A percentile compares a stretch with the other conserved stretches of the same genome.
phyloP scores from a whole-genome alignment of 495 filamentous ascomycete species.

The Pseudomonodictys pantanalensis region DNA sequence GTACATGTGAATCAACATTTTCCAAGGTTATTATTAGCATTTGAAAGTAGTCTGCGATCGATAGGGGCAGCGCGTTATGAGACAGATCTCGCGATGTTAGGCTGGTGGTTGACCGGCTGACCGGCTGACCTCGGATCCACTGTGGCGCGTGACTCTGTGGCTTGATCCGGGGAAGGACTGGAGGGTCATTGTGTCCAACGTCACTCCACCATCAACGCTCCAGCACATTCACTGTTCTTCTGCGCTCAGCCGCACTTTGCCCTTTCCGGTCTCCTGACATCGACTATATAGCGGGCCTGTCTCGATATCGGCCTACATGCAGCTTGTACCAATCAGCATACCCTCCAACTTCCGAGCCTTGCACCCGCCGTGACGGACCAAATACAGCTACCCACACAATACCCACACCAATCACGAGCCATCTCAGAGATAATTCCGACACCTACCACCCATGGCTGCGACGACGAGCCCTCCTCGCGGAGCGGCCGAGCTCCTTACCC shows the following conservation, averaged over 20 bases:
- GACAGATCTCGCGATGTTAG: not conserved
- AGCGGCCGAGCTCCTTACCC: conserved; percentile 18
- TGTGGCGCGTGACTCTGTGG: not conserved
- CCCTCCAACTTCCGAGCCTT: not conserved
- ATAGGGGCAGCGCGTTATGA: not conserved
- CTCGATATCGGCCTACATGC: not conserved
- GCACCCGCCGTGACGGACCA: not conserved
- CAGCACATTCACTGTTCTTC: not conserved
- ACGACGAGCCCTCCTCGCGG: not conserved
- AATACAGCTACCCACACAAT: not conserved
- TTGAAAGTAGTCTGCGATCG: not conserved
- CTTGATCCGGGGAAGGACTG: not conserved
- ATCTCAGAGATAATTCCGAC: not conserved
- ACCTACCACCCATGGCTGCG: conserved; percentile 4
- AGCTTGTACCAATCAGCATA: not conserved
- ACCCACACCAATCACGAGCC: not conserved
- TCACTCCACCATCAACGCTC: not conserved
- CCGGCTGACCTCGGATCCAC: not conserved
- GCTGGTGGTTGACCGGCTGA: not conserved
- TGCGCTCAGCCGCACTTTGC: not conserved
- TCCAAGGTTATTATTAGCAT: not conserved
- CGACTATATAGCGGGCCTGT: not conserved
- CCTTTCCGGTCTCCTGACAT: not conserved
- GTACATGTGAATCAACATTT: conserved; percentile 1
- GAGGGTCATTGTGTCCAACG: not conserved